Base-by-base conservation (phyloP, 2,329 filamentous ascomycete species). In the Lasiodiplodia gonubiensis region DNA sequence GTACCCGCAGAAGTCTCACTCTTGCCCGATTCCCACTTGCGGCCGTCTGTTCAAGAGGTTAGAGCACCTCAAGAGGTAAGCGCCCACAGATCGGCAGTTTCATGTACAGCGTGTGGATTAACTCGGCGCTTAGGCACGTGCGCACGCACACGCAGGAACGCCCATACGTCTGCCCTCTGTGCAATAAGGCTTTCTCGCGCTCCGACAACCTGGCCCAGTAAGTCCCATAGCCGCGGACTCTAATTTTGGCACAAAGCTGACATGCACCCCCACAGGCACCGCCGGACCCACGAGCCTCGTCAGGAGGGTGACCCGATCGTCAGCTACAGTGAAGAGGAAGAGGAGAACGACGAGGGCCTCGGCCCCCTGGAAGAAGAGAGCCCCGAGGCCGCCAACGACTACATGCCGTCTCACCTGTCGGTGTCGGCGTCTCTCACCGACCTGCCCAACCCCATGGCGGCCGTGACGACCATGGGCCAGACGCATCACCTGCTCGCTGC, bases 131-230 rank as follows among this genome's bases (percentile, higher is more conserved):
- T 87, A 97, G 94, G 86, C 95, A 99, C 84, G 95, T 99, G 80
- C 92, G 95, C 83, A 99, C 95, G 76, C 95, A 99, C 86, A 99
- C 95, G 67, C 95, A 99, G 86, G 95, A 99, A 86, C 92, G 94
- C 83, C 95, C 95, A 74, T 99, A 99, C 82, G 90, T 96, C 78
- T 99, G 95, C 88, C 92, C 92, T 74, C 90, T 97, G 81, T 99
- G 95, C 88, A 97, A 92, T 86, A 98, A 98, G 86, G 94, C 94
- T 72, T 99, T 99, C 81, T 98, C 95, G 69, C 88, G 95, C 82
- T 98, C 94, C 76, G 95, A 99, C 84, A 99, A 99, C 80, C 91
- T 99, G 82, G 95, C 95, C 80, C 95, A 99, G 92, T 97, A 93
- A 80, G 86, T 80, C 68, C 23, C 39, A 46, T 23, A 48, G 27